Conservation (phyloP, 768 basidiomycete genomes). For the Suillus tomentosus region DNA sequence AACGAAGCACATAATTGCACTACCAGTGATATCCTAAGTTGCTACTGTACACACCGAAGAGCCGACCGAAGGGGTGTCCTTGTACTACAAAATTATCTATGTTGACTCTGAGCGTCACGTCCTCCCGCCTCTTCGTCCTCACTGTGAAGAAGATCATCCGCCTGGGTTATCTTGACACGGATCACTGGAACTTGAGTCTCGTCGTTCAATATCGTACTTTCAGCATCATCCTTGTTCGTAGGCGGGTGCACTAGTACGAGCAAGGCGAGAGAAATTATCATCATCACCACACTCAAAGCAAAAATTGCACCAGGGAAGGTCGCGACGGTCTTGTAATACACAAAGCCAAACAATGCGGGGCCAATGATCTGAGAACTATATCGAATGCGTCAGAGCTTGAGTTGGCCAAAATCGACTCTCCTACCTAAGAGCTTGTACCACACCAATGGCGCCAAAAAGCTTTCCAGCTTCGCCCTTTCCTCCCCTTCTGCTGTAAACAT, state of each 20-base stretch:
- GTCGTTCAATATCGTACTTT: background rate
- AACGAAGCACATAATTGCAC: background rate
- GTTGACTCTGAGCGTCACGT: background rate
- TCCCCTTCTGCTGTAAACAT: conserved; percentile 56
- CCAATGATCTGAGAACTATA: conserved; percentile 66
- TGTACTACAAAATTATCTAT: background rate
- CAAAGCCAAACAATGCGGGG: conserved; percentile 70
- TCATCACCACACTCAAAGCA: conserved; percentile 47
- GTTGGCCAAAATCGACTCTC: conserved; percentile 16
- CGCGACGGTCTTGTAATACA: conserved; percentile 72
- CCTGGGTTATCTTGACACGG: background rate
- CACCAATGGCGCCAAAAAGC: conserved; percentile 80
- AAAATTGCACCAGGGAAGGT: conserved; percentile 72
- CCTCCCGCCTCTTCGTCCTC: conserved; percentile 7
- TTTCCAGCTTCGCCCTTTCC: conserved; percentile 62
- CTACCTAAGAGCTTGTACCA: conserved; percentile 68
- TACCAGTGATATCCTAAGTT: background rate
- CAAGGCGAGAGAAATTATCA: conserved; percentile 45
- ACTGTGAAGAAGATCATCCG: conserved; percentile 9
- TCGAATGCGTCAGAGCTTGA: background rate
- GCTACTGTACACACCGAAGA: too few relatives aligned
- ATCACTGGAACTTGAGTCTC: conserved; percentile 7
- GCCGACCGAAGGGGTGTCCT: background rate
- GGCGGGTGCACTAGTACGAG: conserved; percentile 51
- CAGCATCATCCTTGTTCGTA: conserved; percentile 9